phyloP scores from a whole-genome alignment of 2,329 filamentous ascomycete species.

The Aspergillus sp. region DNA sequence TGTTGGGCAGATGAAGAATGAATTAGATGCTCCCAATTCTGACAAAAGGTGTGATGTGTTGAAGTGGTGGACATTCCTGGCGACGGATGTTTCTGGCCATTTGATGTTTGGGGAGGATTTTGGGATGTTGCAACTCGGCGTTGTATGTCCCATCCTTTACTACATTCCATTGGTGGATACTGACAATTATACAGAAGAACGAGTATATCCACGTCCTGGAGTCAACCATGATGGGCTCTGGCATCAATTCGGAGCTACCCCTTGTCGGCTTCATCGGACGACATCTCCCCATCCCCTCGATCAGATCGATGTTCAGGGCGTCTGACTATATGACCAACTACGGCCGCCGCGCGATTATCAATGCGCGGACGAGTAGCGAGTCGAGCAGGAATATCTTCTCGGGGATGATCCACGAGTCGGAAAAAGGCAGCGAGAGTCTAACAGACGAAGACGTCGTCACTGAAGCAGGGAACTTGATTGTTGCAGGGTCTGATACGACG shows the following conservation, averaged over 20 bases:
- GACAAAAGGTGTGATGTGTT: slow-evolving; percentile 27
- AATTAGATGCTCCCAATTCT: background rate
- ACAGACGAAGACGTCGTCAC: slow-evolving; percentile 33
- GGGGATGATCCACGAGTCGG: slow-evolving; percentile 36
- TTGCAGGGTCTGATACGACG: slow-evolving; percentile 53
- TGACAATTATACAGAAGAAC: slow-evolving; percentile 25
- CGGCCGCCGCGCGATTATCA: slow-evolving; percentile 8
- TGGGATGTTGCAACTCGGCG: slow-evolving; percentile 46
- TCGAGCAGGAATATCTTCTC: slow-evolving; percentile 38
- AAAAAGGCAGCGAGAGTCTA: slow-evolving; percentile 21
- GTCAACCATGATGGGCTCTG: slow-evolving; percentile 9
- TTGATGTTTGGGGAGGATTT: slow-evolving; percentile 55
- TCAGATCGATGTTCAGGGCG: slow-evolving; percentile 10
- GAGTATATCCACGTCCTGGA: slow-evolving; percentile 40
- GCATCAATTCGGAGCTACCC: slow-evolving; percentile 12
- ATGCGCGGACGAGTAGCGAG: slow-evolving; percentile 21
- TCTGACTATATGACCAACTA: slow-evolving; percentile 12
- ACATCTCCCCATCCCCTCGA: slow-evolving; percentile 5
- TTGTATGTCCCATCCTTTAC: slow-evolving; percentile 33
- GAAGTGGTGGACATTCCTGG: slow-evolving; percentile 54
- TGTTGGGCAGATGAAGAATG: slow-evolving; percentile 45
- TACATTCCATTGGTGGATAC: background rate
- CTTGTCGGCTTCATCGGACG: slow-evolving; percentile 7
- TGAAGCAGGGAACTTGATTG: slow-evolving; percentile 44
- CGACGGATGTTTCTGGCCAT: slow-evolving; percentile 52